Conservation (phyloP, 164 flowering plant species). For the Vitis vinifera region ASM3070453v1 NC_081815.1:18755501-18756000, state of each 20-base stretch:
- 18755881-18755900: slow-evolving; percentile 57
- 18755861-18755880: slow-evolving; percentile 68
- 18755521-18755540: too few species aligned
- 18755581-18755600: slow-evolving; percentile 25
- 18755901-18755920: slow-evolving; percentile 26
- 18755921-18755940: slow-evolving; percentile 41
- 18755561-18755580: neutral
- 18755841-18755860: slow-evolving; percentile 30
- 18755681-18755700: neutral
- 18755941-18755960: slow-evolving; percentile 48
- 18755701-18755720: too few species aligned
- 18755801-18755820: slow-evolving; percentile 42
- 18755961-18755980: slow-evolving; percentile 24
- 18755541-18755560: too few species aligned
- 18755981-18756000: slow-evolving; percentile 6
- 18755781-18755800: slow-evolving; percentile 27
- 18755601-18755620: slow-evolving; percentile 8
- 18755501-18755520: too few species aligned
- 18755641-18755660: neutral
- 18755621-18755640: neutral
- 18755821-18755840: slow-evolving; percentile 47
- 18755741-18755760: neutral
- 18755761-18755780: slow-evolving; percentile 19
- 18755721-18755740: neutral
- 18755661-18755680: neutral